A percentile compares a stretch with the other conserved stretches of the same genome.
Evolutionary conservation across 805 yeast species (phyloP).

Genomic region (Metschnikowia henanensis): DNA sequence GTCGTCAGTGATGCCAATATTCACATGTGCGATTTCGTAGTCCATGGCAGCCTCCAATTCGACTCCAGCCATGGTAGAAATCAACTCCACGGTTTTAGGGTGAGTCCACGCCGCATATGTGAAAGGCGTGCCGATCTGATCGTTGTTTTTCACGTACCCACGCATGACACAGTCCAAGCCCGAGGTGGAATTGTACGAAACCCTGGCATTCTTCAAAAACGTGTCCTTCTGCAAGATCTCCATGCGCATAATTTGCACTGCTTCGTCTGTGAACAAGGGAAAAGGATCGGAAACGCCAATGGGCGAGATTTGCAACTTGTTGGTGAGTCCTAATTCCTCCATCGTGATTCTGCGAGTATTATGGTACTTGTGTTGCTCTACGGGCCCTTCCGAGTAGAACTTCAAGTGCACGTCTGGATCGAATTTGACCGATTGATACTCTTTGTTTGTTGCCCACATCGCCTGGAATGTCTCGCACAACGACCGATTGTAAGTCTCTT

Average conservation of each 20-base stretch:
- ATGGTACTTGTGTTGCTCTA: constrained; percentile 36
- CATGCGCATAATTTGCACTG: constrained; percentile 56
- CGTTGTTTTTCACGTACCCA: constrained; percentile 46
- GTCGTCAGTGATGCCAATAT: constrained; percentile 46
- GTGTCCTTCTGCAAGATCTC: constrained; percentile 50
- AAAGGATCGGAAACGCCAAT: constrained; percentile 62
- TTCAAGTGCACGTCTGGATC: constrained; percentile 38
- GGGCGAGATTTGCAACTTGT: constrained; percentile 49
- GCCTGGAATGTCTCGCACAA: constrained; percentile 13
- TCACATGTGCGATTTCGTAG: constrained; percentile 56
- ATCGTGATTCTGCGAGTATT: constrained; percentile 41
- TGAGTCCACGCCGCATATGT: constrained; percentile 58
- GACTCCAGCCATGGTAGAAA: constrained; percentile 59
- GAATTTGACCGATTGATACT: constrained; percentile 21
- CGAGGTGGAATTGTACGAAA: constrained; percentile 42
- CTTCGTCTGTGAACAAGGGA: constrained; percentile 61
- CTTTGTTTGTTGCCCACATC: constrained; percentile 9
- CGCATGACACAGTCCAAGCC: constrained; percentile 51
- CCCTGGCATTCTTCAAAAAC: constrained; percentile 46
- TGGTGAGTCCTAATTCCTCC: constrained; percentile 49
- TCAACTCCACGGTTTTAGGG: constrained; percentile 53
- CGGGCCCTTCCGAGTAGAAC: constrained; percentile 28
- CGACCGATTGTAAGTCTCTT: constrained; percentile 25
- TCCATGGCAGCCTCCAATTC: constrained; percentile 56
- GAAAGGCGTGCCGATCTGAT: constrained; percentile 44